Evolutionary conservation across 1,284 basidiomycete genomes (phyloP).

Genomic region (Sporisorium scitamineum): DNA sequence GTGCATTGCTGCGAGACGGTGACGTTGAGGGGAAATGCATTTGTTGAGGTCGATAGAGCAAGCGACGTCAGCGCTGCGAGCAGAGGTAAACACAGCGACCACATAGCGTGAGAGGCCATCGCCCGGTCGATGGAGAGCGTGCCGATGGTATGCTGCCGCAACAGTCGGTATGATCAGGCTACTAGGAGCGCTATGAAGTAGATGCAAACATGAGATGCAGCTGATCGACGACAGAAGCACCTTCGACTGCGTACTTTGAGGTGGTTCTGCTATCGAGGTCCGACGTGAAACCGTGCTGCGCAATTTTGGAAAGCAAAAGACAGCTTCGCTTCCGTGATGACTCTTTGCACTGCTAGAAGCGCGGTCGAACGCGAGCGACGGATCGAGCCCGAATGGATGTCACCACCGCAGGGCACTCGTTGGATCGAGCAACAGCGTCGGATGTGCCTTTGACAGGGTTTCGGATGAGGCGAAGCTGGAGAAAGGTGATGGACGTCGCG

Average conservation of each 20-base stretch:
- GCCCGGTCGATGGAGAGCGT: background rate
- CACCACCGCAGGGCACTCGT: background rate
- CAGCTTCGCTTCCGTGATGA: background rate
- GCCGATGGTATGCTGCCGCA: background rate
- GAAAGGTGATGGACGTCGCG: background rate
- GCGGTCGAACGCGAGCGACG: background rate
- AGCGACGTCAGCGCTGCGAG: conserved; percentile 13
- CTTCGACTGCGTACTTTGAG: background rate
- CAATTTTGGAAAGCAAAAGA: background rate
- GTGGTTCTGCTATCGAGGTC: background rate
- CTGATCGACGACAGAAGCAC: background rate
- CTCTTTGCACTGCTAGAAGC: background rate
- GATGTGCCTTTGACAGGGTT: background rate
- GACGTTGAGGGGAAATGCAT: conserved; percentile 31
- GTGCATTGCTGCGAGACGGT: conserved; percentile 53
- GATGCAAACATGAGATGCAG: conserved; percentile 5
- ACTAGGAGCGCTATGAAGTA: background rate
- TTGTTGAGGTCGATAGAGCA: conserved; percentile 6
- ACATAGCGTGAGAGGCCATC: conserved; percentile 12
- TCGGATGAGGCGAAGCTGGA: conserved; percentile 2
- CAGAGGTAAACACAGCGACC: conserved; percentile 11
- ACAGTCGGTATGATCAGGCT: background rate
- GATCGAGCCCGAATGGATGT: background rate
- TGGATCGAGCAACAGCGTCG: background rate
- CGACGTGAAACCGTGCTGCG: background rate